Evolutionary conservation across 2,329 filamentous ascomycete genomes (phyloP), one percentile per base, ranked within the genome.

Genomic region (Aspergillus latus): DNA sequence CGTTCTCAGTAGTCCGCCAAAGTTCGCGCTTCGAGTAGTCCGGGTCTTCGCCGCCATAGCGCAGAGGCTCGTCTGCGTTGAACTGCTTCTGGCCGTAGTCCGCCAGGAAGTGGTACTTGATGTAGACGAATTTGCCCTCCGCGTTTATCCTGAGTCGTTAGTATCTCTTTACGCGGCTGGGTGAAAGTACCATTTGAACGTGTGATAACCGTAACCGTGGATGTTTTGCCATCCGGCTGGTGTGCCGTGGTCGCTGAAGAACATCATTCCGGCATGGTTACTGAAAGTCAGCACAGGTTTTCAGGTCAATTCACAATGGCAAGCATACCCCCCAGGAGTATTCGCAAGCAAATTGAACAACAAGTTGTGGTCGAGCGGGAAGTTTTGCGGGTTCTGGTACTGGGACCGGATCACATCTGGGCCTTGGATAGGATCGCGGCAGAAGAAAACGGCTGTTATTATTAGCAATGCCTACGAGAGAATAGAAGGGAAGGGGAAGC

Each of bases 221-320:
- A 72, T 67, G 56, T 69, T 73, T 4, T 73, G 68, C 75, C 76
- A 80, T 26, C 76, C 78, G 10, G 73, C 67, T 0, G 79, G 79
- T 1, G 77, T 81, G 7, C 79, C 79, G 48, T 79, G 78, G 60
- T 82, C 77, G 43, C 73, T 76, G 66, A 81, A 81, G 62, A 80
- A 77, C 75, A 80, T 79, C 57, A 80, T 64, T 8, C 76, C 75
- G 2, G 77, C 77, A 58, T 82, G 79, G 54, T 78, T 81, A 26
- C 68, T 62, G 29, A 47, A 15, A 29, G 30, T 52, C 29, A 57
- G 39, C 28, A n/a, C 2, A 2, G 11, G 28, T 10, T 13, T 49
- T 60, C 66, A 68, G 44, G 66, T 13, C 5, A 11, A 8, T 29
- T 4, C n/a, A 5, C 13, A 36, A 26, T 16, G 15, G 21, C 37